Evolutionary conservation across 257 asterid genomes (phyloP).

Genomic region (Rubia yunnanensis): DNA sequence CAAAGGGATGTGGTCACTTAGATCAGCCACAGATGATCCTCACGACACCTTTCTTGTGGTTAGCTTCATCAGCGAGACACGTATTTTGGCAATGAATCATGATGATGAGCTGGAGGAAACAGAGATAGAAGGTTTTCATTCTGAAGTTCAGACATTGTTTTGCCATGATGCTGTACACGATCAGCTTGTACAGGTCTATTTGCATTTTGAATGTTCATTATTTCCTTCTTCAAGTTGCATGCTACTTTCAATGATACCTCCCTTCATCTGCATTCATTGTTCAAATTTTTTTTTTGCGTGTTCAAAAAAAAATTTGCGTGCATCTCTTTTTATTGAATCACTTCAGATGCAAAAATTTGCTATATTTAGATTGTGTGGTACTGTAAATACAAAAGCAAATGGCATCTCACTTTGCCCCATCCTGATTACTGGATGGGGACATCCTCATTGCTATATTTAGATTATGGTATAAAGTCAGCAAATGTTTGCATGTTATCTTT

Average conservation of each 20-base stretch:
- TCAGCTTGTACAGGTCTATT: slow-evolving; percentile 76
- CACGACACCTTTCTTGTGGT: slow-evolving; percentile 84
- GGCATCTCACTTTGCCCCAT: neutral
- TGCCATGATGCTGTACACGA: slow-evolving; percentile 79
- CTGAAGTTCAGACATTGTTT: slow-evolving; percentile 75
- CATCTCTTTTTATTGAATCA: neutral
- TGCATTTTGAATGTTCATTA: slow-evolving; percentile 7
- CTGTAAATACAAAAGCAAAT: neutral
- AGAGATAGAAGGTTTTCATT: slow-evolving; percentile 81
- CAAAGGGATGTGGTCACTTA: slow-evolving; percentile 93
- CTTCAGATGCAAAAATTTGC: neutral
- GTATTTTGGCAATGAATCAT: slow-evolving; percentile 87
- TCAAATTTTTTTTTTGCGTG: too few species aligned
- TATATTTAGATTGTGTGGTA: neutral
- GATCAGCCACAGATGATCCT: slow-evolving; percentile 81
- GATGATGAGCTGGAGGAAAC: slow-evolving; percentile 95
- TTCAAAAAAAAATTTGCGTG: neutral
- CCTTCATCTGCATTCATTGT: neutral
- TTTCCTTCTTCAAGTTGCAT: neutral
- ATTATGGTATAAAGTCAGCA: neutral
- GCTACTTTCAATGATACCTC: neutral
- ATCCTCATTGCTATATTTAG: too few species aligned
- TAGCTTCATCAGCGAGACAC: slow-evolving; percentile 89
- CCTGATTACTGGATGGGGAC: neutral
- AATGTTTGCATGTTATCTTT: neutral